Percentiles rank a stretch among this genome's conserved stretches.
These are phyloP conservation scores for Cymodocea nodosa DNA, from an alignment of 116 monocot genomes.

Conservation along the genomic window DNA sequence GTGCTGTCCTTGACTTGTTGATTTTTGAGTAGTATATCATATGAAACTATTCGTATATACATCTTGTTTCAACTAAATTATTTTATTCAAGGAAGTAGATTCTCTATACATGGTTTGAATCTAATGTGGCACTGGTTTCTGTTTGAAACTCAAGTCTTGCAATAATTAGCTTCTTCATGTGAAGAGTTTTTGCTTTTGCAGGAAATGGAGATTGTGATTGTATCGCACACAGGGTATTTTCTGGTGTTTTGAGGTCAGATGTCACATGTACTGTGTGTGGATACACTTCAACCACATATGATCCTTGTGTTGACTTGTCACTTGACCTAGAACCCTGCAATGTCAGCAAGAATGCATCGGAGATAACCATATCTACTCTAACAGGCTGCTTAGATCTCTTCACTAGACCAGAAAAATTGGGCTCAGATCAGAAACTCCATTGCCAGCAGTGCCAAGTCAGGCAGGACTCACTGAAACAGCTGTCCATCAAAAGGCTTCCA, in stretches of 20 bases:
- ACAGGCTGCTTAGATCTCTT: slow-evolving; percentile 52
- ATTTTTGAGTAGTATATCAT: neutral
- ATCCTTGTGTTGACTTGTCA: slow-evolving; percentile 76
- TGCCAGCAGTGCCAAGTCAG: slow-evolving; percentile 45
- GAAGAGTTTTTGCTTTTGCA: slow-evolving; percentile 6
- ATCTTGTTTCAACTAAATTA: no score
- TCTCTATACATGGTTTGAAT: no score
- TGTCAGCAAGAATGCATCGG: neutral
- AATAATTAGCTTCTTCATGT: neutral
- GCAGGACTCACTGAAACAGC: slow-evolving; percentile 61
- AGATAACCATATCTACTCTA: slow-evolving; percentile 26
- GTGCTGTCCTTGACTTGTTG: neutral
- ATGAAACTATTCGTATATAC: neutral
- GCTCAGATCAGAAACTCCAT: slow-evolving; percentile 54
- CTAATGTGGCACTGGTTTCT: neutral
- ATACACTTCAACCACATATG: slow-evolving; percentile 76
- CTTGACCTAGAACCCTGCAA: slow-evolving; percentile 40
- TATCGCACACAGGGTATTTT: slow-evolving; percentile 75
- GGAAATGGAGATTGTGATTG: slow-evolving; percentile 71
- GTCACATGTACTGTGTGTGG: slow-evolving; percentile 75
- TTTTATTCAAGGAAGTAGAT: no score
- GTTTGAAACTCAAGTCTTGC: neutral
- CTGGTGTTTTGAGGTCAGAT: slow-evolving; percentile 64
- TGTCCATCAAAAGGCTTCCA: slow-evolving; percentile 66
- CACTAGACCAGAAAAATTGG: slow-evolving; percentile 60